These are phyloP conservation scores for Kokia cookei DNA, from an alignment of 441 rosid genomes.

Conservation along the genomic window DNA sequence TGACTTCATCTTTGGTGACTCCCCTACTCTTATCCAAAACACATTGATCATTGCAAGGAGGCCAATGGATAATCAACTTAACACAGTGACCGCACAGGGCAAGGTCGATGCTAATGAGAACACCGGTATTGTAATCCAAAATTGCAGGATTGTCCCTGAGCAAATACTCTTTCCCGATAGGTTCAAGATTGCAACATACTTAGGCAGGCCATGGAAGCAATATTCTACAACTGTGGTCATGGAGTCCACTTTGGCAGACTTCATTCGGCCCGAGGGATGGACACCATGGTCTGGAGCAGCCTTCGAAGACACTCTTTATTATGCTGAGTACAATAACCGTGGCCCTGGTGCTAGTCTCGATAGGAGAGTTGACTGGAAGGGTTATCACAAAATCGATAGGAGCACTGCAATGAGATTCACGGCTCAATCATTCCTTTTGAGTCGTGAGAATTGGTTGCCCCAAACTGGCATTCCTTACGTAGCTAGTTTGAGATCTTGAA, in stretches of 20 bases:
- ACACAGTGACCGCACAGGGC: conserved; percentile 30
- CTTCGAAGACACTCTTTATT: conserved; percentile 9
- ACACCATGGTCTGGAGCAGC: conserved; percentile 11
- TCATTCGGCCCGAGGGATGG: conserved; percentile 36
- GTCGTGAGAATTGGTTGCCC: conserved; percentile 2
- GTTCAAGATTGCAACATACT: conserved; percentile 15
- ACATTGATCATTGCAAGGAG: conserved; percentile 30
- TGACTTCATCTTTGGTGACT: conserved; percentile 47
- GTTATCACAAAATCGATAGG: not conserved
- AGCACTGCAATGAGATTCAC: not conserved
- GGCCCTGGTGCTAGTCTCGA: conserved; percentile 24
- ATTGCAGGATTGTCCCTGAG: conserved; percentile 36
- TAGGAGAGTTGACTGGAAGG: conserved; percentile 7
- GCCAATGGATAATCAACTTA: conserved; percentile 25
- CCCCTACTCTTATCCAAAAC: conserved; percentile 30
- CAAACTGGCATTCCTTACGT: not conserved
- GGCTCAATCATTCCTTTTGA: not conserved
- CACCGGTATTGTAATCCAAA: conserved; percentile 30
- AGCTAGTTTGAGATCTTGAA: not conserved
- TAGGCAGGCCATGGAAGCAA: conserved; percentile 45
- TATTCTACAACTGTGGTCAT: conserved; percentile 29
- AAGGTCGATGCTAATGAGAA: conserved; percentile 14
- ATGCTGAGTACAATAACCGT: conserved; percentile 27
- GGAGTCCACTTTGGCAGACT: conserved; percentile 27
- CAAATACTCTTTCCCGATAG: not conserved